A percentile compares a stretch with the other conserved stretches of the same genome.
These are phyloP conservation scores for Protomyces inouyei DNA, from an alignment of 1,139 yeast species.

Conservation along the genomic window DNA sequence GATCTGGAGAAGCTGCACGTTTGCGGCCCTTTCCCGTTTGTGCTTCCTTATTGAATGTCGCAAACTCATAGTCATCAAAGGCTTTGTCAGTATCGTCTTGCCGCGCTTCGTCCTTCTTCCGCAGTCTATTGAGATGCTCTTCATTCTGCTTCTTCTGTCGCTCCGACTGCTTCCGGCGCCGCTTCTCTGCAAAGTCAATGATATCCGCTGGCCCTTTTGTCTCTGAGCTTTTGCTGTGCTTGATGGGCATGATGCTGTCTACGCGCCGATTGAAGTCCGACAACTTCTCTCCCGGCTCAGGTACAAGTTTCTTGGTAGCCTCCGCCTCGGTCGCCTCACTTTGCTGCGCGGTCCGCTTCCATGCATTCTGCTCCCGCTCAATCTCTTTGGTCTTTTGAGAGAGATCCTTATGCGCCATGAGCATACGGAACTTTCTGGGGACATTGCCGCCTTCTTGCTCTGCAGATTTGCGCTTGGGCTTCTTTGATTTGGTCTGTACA, in stretches of 20 bases:
- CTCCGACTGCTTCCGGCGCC: constrained; percentile 21
- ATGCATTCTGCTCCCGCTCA: constrained; percentile 11
- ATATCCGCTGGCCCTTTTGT: constrained; percentile 8
- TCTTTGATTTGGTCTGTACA: constrained; percentile 4
- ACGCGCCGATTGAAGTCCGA: constrained; percentile 23
- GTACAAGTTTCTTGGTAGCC: constrained; percentile 7
- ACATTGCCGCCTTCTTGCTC: constrained; percentile 23
- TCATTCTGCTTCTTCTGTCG: constrained; percentile 22
- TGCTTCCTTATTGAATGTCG: not conserved
- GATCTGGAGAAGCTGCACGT: constrained; percentile 20
- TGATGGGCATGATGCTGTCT: constrained; percentile 23
- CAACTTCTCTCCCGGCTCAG: constrained; percentile 18
- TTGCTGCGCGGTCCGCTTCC: constrained; percentile 13
- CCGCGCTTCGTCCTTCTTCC: constrained; percentile 16
- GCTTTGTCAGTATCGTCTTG: constrained; percentile 17
- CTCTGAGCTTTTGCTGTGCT: constrained; percentile 11
- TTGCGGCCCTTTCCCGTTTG: constrained; percentile 7
- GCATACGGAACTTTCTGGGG: constrained; percentile 12
- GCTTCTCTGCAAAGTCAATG: constrained; percentile 20
- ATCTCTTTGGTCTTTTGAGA: constrained; percentile 6
- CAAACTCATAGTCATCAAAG: constrained; percentile 23
- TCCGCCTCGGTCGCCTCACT: not conserved
- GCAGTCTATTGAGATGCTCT: constrained; percentile 24
- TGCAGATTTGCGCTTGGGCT: constrained; percentile 8
- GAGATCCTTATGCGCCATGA: constrained; percentile 12